phyloP scores from a whole-genome alignment of 2,329 filamentous ascomycete genomes.

The Diaporthe ilicicola region DNA sequence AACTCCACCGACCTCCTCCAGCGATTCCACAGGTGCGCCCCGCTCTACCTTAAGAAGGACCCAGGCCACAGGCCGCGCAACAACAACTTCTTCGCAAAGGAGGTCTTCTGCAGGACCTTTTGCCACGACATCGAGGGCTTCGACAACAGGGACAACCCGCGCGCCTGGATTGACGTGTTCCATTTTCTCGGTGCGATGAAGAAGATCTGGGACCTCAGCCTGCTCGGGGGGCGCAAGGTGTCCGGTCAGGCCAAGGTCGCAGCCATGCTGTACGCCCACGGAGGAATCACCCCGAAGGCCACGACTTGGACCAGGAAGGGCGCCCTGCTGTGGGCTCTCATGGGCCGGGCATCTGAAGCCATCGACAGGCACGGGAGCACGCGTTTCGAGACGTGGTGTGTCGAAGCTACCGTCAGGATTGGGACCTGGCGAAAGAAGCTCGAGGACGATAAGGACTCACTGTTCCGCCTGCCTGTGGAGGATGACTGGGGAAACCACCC shows the following conservation, averaged over 20 bases:
- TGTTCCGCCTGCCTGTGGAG: background rate
- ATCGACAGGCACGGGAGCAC: background rate
- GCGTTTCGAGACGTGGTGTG: background rate
- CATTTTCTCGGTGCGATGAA: background rate
- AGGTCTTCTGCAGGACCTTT: conserved; percentile 1
- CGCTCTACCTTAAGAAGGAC: background rate
- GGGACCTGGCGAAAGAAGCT: background rate
- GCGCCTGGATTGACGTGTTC: background rate
- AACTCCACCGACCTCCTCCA: conserved; percentile 18
- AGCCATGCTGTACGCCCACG: background rate
- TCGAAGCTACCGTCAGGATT: background rate
- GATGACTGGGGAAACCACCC: background rate
- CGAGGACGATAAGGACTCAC: background rate
- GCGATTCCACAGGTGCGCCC: conserved; percentile 1
- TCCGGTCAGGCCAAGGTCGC: background rate
- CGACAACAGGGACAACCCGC: background rate
- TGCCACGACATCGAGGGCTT: background rate
- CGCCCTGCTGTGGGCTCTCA: background rate
- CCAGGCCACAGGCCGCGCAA: background rate
- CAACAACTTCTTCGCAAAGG: background rate
- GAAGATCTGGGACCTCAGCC: conserved; percentile 1
- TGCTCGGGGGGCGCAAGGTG: background rate
- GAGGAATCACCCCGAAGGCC: background rate
- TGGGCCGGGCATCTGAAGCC: background rate
- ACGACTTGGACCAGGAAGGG: background rate